A percentile compares a stretch with the other conserved stretches of the same genome.
These are phyloP conservation scores for Leucoagaricus sp. DNA, from an alignment of 1,284 basidiomycete genomes.

Conservation along the genomic window DNA sequence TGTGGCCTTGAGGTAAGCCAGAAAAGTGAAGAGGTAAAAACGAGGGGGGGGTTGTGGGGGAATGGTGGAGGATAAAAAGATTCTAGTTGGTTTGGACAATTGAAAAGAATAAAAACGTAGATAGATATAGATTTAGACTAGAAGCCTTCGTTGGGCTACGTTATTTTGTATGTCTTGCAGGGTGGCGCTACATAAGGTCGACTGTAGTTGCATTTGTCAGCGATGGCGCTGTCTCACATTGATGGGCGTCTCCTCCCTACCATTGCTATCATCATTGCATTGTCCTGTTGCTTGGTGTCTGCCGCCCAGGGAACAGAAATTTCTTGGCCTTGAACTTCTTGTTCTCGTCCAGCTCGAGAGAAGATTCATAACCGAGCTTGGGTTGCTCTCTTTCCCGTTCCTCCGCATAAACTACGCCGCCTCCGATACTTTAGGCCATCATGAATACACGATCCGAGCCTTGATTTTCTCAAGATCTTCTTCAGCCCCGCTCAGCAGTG, in stretches of 20 bases:
- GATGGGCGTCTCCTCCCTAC: neutral
- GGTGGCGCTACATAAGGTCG: neutral
- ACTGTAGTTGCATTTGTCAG: neutral
- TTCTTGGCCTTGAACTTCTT: neutral
- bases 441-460: too few relatives aligned
- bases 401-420: slow-evolving; percentile 12
- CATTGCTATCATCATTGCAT: neutral
- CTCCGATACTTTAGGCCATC: neutral
- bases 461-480: neutral
- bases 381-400: neutral
- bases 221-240: neutral
- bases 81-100: too few relatives aligned
- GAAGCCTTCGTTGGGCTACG: too few relatives aligned
- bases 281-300: neutral
- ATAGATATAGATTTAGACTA: too few relatives aligned
- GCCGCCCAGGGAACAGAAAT: too few relatives aligned
- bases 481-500: too few relatives aligned
- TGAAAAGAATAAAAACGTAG: too few relatives aligned
- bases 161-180: neutral
- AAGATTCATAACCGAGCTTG: neutral
- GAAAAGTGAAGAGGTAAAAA: neutral
- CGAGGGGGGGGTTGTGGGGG: neutral
- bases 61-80: too few relatives aligned
- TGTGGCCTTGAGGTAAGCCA: neutral
- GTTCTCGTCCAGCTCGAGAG: neutral